These are phyloP conservation scores for Solanum corneliomulleri DNA, from an alignment of 257 asterid species.

Conservation along the genomic window DNA sequence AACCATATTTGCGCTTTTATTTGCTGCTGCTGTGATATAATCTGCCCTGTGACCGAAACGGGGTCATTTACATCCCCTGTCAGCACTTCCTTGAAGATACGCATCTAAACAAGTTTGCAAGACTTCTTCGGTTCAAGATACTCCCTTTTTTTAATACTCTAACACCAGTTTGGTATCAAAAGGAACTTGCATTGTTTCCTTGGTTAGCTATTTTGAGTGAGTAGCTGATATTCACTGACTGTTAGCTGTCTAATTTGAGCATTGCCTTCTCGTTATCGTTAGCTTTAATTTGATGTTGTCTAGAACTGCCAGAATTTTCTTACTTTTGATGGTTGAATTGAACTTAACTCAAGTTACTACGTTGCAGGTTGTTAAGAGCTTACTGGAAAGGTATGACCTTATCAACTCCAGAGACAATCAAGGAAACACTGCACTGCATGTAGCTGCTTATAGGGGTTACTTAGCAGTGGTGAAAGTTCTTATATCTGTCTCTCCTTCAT, in stretches of 20 bases:
- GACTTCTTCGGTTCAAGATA: background rate
- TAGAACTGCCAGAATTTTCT: background rate
- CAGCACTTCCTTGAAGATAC: background rate
- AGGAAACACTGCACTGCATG: conserved; percentile 66
- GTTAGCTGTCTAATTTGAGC: background rate
- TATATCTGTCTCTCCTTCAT: conserved; percentile 32
- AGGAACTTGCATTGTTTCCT: background rate
- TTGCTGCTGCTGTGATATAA: background rate
- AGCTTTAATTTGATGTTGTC: background rate
- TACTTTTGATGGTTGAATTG: background rate
- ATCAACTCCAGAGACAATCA: conserved; percentile 35
- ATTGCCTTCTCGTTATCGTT: background rate
- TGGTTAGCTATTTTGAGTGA: background rate
- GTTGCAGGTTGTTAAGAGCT: conserved; percentile 53
- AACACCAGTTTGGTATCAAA: background rate
- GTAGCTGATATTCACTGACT: background rate
- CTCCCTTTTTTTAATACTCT: background rate
- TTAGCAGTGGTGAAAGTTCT: conserved; percentile 40
- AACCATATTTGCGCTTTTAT: background rate
- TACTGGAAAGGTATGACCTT: conserved; percentile 37
- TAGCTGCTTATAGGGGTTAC: conserved; percentile 77
- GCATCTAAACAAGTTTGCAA: background rate
- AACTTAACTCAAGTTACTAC: background rate
- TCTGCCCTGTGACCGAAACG: background rate
- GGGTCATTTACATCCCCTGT: background rate